Conservation (phyloP, 129 eudicot species). For the Kitagawia praeruptora region DNA sequence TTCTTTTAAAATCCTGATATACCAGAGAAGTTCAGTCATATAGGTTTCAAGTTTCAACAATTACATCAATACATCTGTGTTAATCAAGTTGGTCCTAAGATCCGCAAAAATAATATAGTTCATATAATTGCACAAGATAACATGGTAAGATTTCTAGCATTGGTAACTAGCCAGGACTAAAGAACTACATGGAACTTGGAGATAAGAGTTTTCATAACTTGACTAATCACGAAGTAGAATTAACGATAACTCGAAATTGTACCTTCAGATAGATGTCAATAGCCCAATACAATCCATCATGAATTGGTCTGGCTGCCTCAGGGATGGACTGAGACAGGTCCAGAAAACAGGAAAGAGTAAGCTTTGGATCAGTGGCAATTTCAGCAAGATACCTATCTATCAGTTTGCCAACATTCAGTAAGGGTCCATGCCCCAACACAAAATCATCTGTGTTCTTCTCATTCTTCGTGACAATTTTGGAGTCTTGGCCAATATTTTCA, state of each 20-base stretch:
- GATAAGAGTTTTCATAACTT: background rate
- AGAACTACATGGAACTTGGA: background rate
- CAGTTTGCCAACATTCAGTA: slow-evolving; percentile 47
- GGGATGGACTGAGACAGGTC: slow-evolving; percentile 50
- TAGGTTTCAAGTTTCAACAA: background rate
- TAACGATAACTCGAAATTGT: background rate
- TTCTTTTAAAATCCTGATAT: background rate
- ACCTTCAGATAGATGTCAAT: slow-evolving; percentile 73
- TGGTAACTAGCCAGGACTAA: background rate
- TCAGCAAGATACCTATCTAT: slow-evolving; percentile 58
- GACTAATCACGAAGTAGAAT: background rate
- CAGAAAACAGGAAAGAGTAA: slow-evolving; percentile 30
- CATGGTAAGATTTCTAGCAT: background rate
- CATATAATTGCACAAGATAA: background rate
- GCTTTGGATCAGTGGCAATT: slow-evolving; percentile 54
- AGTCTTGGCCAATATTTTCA: slow-evolving; percentile 22
- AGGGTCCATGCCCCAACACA: slow-evolving; percentile 39
- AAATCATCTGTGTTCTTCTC: slow-evolving; percentile 21
- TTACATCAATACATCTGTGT: background rate
- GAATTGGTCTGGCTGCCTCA: slow-evolving; percentile 63
- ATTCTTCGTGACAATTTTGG: slow-evolving; percentile 10
- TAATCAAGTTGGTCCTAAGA: too few species aligned
- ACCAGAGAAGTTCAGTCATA: background rate
- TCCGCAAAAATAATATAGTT: background rate
- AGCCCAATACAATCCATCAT: slow-evolving; percentile 70